Conservation (phyloP, 2,329 filamentous ascomycete species). For the Venturiaceae sp. region DNA sequence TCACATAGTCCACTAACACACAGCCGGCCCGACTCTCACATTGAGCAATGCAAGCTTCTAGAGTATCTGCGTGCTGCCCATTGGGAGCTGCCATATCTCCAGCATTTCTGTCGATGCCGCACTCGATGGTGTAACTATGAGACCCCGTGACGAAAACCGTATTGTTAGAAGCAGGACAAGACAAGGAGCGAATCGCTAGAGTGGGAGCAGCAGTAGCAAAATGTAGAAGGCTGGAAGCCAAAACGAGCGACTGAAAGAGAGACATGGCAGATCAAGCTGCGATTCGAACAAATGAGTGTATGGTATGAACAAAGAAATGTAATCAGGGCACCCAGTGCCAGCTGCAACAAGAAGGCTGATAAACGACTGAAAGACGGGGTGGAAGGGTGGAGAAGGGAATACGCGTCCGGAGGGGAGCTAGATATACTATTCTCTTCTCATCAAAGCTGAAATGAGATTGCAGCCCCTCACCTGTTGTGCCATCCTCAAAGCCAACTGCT, state of each 20-base stretch:
- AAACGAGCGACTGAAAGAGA: background rate
- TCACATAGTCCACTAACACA: background rate
- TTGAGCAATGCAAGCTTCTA: background rate
- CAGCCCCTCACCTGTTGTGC: background rate
- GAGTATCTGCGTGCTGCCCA: background rate
- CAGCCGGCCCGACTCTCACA: background rate
- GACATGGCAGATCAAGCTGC: background rate
- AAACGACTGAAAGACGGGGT: background rate
- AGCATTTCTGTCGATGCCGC: background rate
- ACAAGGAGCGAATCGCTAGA: background rate
- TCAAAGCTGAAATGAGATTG: background rate
- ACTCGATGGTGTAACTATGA: constrained; percentile 1
- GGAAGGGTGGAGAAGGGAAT: background rate
- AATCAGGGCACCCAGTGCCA: background rate
- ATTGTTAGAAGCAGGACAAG: constrained; percentile 1
- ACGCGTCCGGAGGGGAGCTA: background rate
- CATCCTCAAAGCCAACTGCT: background rate
- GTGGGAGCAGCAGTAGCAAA: background rate
- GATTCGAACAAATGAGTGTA: background rate
- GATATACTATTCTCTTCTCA: background rate
- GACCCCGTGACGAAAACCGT: background rate
- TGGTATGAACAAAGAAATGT: background rate
- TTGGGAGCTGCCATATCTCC: constrained; percentile 7
- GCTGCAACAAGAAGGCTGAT: background rate
- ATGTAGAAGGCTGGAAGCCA: background rate